Conservation (phyloP, 257 asterid genomes). For the Nicotiana noctiflora region DNA sequence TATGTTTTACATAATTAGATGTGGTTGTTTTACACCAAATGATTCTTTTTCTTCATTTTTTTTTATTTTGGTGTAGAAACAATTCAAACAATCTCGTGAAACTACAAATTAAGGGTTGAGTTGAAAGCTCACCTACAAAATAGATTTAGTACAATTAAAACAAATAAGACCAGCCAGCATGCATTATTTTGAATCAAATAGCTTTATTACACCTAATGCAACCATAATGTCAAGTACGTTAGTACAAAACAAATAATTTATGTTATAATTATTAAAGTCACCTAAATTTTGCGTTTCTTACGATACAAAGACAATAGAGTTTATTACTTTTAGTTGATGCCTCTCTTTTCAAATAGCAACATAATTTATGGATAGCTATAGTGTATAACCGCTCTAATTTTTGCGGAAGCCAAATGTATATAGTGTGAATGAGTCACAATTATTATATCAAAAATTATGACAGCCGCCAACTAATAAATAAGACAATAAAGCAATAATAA, state of each 20-base stretch:
- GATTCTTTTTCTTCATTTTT: not conserved
- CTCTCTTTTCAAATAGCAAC: not conserved
- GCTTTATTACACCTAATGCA: not conserved
- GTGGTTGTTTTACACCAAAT: not conserved
- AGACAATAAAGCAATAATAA: too few species aligned
- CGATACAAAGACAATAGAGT: not conserved
- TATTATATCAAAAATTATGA: too few species aligned
- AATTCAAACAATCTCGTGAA: not conserved
- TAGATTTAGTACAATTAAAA: not conserved
- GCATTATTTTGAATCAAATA: not conserved
- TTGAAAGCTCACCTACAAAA: conserved; percentile 7
- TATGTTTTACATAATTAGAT: not conserved
- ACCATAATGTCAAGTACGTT: not conserved
- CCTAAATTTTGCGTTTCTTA: not conserved
- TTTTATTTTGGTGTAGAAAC: not conserved
- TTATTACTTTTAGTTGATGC: not conserved
- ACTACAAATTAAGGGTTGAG: not conserved
- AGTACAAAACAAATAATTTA: not conserved
- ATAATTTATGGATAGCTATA: too few species aligned
- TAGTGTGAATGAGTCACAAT: too few species aligned
- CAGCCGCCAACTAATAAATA: too few species aligned
- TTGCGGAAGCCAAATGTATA: too few species aligned
- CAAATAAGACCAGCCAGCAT: not conserved
- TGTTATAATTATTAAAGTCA: not conserved
- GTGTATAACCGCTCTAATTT: too few species aligned